Conservation (phyloP, 2,329 filamentous ascomycete genomes). For the Fusarium neocosmosporiellum region DNA sequence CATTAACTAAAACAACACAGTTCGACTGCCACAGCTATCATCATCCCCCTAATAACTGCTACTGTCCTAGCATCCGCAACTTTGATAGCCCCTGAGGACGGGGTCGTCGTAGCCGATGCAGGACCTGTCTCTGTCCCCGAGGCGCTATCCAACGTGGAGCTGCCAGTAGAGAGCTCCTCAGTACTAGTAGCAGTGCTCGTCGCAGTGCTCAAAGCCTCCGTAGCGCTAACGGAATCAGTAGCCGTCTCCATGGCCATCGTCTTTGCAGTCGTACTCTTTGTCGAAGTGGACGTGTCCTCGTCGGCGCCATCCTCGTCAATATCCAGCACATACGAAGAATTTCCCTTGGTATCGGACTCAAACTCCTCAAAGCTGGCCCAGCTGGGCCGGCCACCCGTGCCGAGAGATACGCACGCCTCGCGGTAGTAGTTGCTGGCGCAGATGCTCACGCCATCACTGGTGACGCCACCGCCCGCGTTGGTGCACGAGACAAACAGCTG, state of each 20-base stretch:
- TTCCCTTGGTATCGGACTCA: conserved; percentile 4
- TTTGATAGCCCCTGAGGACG: background rate
- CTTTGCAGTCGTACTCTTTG: conserved; percentile 5
- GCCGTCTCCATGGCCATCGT: background rate
- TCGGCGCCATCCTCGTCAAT: conserved; percentile 18
- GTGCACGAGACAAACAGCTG: conserved; percentile 38
- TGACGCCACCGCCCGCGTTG: conserved; percentile 29
- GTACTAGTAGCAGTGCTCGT: background rate
- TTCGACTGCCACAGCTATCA: conserved; percentile 1
- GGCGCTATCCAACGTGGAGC: background rate
- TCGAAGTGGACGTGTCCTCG: conserved; percentile 11
- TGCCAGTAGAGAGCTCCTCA: background rate
- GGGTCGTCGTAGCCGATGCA: conserved; percentile 5
- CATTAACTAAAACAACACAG: background rate
- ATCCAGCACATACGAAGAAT: conserved; percentile 22
- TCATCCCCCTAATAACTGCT: background rate
- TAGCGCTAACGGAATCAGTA: background rate
- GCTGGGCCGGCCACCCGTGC: conserved; percentile 15
- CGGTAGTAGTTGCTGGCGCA: conserved; percentile 31
- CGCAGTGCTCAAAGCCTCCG: background rate
- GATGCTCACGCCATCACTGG: conserved; percentile 26
- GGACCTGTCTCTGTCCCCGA: conserved; percentile 5
- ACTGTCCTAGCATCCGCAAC: background rate
- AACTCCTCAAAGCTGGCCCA: conserved; percentile 29
- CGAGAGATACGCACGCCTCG: conserved; percentile 26